Conservation (phyloP, 805 yeast genomes). For the Kodamaea jinghongensis region DNA sequence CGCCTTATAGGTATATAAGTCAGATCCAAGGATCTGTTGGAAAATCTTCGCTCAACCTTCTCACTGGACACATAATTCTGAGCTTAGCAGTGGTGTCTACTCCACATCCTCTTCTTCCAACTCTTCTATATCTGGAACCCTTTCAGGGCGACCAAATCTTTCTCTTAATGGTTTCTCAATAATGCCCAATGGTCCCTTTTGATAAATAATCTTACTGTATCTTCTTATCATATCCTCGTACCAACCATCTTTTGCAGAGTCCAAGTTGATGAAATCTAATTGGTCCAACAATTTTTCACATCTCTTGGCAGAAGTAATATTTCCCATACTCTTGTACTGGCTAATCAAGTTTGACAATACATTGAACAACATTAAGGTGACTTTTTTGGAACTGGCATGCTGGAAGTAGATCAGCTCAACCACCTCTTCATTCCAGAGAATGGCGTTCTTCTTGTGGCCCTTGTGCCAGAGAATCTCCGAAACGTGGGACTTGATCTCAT, state of each 20-base stretch:
- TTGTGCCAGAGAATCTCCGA: conserved; percentile 42
- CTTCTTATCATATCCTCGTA: conserved; percentile 32
- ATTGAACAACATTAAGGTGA: conserved; percentile 26
- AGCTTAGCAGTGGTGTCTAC: no score
- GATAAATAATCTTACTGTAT: conserved; percentile 38
- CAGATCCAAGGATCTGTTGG: no score
- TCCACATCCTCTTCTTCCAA: conserved; percentile 42
- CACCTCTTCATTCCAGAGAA: conserved; percentile 42
- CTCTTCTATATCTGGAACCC: conserved; percentile 38
- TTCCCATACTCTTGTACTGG: conserved; percentile 31
- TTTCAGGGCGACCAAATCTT: conserved; percentile 34
- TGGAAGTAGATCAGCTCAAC: conserved; percentile 34
- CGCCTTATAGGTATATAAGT: no score
- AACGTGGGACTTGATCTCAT: conserved; percentile 37
- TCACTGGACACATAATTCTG: no score
- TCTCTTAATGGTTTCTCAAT: conserved; percentile 39
- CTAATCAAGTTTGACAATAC: conserved; percentile 30
- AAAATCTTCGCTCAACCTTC: no score
- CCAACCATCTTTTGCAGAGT: conserved; percentile 27
- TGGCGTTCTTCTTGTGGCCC: conserved; percentile 37
- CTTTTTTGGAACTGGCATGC: conserved; percentile 24
- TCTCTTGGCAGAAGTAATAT: conserved; percentile 22
- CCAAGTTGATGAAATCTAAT: conserved; percentile 21
- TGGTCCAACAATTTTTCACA: conserved; percentile 26
- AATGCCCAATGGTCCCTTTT: conserved; percentile 42